Base-by-base conservation (phyloP, 2,329 filamentous ascomycete genomes). In the Thelonectria rubi region DNA sequence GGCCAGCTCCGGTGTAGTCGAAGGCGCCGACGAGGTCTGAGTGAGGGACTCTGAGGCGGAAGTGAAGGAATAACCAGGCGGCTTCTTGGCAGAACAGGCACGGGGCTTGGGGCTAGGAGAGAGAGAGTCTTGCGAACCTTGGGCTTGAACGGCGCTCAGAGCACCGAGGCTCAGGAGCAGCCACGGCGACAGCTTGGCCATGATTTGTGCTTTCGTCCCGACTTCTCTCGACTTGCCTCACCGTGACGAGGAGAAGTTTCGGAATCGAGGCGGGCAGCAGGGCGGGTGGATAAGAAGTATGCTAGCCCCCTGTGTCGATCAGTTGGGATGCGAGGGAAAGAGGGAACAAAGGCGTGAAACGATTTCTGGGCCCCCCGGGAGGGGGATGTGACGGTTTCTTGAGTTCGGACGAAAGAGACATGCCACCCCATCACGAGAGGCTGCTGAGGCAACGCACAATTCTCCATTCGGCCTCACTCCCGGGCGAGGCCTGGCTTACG, bases 181-280 rank as follows among this genome's bases (percentile, higher is more conserved):
- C 58, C 58, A 60, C 39, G 20, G 20, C 47, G 46, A 60, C 12
- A 55, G 21, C 18, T 45, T 60, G 9, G 45, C 45, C 58, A 55
- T 55, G 8, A 18, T 55, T n/a, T n/a, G n/a, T n/a, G 39, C 20
- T 55, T 48, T 11, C 45, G 39, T 55, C 47, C 52, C 39, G 17
- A 46, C 40, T 47, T 55, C 46, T 34, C 45, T 55, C 45, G 21
- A 48, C 42, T n/a, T 21, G n/a, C 30, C 24, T 52, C 34, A 32
- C 43, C 20, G 32, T 45, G 49, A 15, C 30, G 40, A 47, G 40
- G 39, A 32, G 6, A 8, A 37, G 17, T 30, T 46, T 42, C 39
- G 20, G 30, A 37, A 30, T 34, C 6, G 12, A 55, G 42, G 51
- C 39, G 18, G 45, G 40, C 34, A 34, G 37, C 21, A 17, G 40